Base-by-base conservation (phyloP, 805 yeast species). In the Limtongia smithiae region DNA sequence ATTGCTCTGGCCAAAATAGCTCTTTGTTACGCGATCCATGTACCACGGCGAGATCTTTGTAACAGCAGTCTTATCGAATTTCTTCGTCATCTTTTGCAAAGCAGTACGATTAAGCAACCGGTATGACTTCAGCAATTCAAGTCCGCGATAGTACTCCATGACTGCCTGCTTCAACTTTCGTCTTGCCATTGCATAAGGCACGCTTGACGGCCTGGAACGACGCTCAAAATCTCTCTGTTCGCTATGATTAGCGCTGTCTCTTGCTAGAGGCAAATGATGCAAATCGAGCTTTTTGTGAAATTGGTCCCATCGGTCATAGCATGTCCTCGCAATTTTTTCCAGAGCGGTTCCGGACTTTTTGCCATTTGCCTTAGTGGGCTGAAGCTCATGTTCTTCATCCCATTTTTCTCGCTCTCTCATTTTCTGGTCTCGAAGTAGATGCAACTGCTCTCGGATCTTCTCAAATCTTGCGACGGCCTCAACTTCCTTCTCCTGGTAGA, bases 1-100 rank as follows among this genome's bases (percentile, higher is more conserved):
- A 48, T 80, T 85, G 55, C 86, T 80, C 4, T 80, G 72, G 27
- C 77, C 74, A 62, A 85, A 82, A 58, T 80, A 74, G n/a, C 81
- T 65, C 2, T 63, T 58, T 53, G 81, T 80, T 5, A 85, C 75
- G 46, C 76, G 78, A 18, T 71, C 72, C 80, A 82, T 74, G 62
- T 80, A 87, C 2, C 64, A 54, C 0, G 69, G 65, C 11, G 79
- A 70, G 3, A 75, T 57, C 1, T 70, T 58, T 8, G 78, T 70
- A 11, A 70, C 63, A 2, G 82, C 74, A 3, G 82, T 74, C 62
- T 93, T 93, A 67, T 93, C 98, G 64, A 80, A 90, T 65, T 93
- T 93, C 63, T 93, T 93, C 50, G 88, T 74, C 61, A 93, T 81
- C 62, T 93, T 93, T 44, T 96, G 77, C 61, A 90, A 80, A 0